Evolutionary conservation across 2,329 filamentous ascomycete genomes (phyloP).

Genomic region (Phaeosphaeria sp.): DNA sequence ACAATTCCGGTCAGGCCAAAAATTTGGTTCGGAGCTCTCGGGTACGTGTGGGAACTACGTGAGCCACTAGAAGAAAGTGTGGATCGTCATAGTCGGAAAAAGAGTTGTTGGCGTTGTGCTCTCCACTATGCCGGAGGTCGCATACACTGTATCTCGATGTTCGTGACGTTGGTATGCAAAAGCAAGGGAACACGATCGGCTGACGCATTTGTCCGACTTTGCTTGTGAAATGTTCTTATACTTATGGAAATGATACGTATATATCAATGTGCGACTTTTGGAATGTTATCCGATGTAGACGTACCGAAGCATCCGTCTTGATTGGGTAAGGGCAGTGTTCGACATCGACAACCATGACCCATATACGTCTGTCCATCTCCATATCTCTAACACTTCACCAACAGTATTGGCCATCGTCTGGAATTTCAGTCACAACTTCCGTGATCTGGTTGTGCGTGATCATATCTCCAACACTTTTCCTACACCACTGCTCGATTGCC

Average conservation of each 20-base stretch:
- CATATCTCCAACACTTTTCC: background rate
- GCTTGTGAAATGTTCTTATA: background rate
- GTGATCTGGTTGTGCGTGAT: background rate
- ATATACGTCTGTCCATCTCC: background rate
- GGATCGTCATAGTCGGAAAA: background rate
- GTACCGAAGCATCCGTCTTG: background rate
- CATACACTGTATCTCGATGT: no score
- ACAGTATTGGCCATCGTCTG: background rate
- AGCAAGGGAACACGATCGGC: background rate
- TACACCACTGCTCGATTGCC: background rate
- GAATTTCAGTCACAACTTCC: background rate
- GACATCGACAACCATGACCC: background rate
- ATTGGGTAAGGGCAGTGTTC: background rate
- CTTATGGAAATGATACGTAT: no score
- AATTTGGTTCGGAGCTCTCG: background rate
- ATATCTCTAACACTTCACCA: background rate
- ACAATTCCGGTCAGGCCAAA: conserved; percentile 20
- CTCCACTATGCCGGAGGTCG: no score
- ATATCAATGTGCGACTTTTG: no score
- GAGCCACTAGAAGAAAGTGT: background rate
- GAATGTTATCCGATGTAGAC: background rate
- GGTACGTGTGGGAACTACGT: background rate
- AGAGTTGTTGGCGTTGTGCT: background rate
- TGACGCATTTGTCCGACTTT: background rate
- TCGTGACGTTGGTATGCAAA: background rate